Percentiles rank a stretch among this genome's conserved stretches.
Evolutionary conservation across 2,329 filamentous ascomycete species (phyloP).

Genomic region (Phialophora chinensis): DNA sequence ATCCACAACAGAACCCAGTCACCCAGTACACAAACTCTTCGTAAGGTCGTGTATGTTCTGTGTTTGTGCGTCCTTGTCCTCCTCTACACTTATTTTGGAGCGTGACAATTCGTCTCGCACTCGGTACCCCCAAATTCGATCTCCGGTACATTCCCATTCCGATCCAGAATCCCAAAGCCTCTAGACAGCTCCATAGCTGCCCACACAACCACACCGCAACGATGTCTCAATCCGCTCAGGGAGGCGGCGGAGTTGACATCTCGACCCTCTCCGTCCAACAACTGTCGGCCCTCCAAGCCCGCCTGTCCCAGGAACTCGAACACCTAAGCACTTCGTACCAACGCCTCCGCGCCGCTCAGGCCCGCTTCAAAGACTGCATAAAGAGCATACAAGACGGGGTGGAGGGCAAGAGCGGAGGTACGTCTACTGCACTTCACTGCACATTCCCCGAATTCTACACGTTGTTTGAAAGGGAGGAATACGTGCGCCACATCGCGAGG

Average conservation of each 20-base stretch:
- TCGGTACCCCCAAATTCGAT: not conserved
- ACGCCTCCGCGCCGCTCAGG: conserved; percentile 86
- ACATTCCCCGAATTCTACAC: not conserved
- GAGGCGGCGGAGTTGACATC: conserved; percentile 64
- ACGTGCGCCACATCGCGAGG: not conserved
- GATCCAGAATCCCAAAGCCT: not conserved
- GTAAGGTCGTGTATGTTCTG: not conserved
- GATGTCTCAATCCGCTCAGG: conserved; percentile 28
- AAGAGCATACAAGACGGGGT: conserved; percentile 72
- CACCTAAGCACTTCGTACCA: conserved; percentile 89
- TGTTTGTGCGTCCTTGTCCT: not conserved
- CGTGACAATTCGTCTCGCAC: not conserved
- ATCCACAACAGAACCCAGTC: not conserved
- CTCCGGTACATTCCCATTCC: not conserved
- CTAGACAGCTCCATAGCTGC: not conserved
- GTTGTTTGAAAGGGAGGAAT: not conserved
- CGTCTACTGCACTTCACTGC: not conserved
- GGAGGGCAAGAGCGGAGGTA: conserved; percentile 36
- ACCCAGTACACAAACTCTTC: not conserved
- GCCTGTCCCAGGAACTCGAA: conserved; percentile 93
- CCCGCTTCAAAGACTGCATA: conserved; percentile 90
- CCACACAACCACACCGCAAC: conserved; percentile 4
- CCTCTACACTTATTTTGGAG: not conserved
- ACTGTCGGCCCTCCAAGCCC: conserved; percentile 89
- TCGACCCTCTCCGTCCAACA: conserved; percentile 81